A percentile compares a stretch with the other conserved stretches of the same genome.
Evolutionary conservation across 768 basidiomycete genomes (phyloP).

Genomic region (Sarcodon sp.): DNA sequence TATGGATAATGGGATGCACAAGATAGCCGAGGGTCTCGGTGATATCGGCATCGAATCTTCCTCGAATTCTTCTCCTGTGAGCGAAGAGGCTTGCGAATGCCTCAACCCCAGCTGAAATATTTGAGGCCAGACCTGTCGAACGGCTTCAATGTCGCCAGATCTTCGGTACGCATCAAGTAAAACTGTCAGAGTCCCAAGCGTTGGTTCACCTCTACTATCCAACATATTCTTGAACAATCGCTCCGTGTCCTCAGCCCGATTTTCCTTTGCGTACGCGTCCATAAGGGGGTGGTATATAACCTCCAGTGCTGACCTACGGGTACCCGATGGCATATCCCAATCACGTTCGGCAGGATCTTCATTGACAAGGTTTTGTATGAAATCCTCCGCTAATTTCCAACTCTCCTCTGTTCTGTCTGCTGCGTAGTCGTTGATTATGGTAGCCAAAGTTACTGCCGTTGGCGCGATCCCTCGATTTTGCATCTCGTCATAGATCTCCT

Average conservation of each 20-base stretch:
- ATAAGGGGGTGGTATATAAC: slow-evolving; percentile 54
- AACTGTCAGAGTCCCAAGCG: slow-evolving; percentile 44
- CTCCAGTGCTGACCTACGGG: slow-evolving; percentile 32
- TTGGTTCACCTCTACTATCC: slow-evolving; percentile 40
- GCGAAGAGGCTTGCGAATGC: slow-evolving; percentile 8
- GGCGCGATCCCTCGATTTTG: slow-evolving; percentile 47
- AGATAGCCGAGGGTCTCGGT: slow-evolving; percentile 31
- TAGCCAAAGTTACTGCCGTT: slow-evolving; percentile 51
- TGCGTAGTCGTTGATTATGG: slow-evolving; percentile 53
- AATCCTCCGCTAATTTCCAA: slow-evolving; percentile 50
- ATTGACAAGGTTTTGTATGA: slow-evolving; percentile 39
- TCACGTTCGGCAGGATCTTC: slow-evolving; percentile 18
- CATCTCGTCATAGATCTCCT: slow-evolving; percentile 65
- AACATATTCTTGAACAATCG: slow-evolving; percentile 41
- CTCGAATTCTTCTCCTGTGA: slow-evolving; percentile 5
- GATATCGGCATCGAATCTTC: too few species aligned
- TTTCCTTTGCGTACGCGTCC: slow-evolving; percentile 29
- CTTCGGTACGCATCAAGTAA: slow-evolving; percentile 67
- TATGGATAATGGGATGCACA: slow-evolving; percentile 71
- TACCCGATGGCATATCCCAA: slow-evolving; percentile 27
- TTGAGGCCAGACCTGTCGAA: slow-evolving; percentile 53
- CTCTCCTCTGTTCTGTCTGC: slow-evolving; percentile 34
- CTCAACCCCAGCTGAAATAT: slow-evolving; percentile 47
- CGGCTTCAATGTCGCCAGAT: slow-evolving; percentile 36
- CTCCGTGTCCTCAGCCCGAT: slow-evolving; percentile 39